phyloP scores from a whole-genome alignment of 768 basidiomycete genomes.

The Mycena galericulata region DNA sequence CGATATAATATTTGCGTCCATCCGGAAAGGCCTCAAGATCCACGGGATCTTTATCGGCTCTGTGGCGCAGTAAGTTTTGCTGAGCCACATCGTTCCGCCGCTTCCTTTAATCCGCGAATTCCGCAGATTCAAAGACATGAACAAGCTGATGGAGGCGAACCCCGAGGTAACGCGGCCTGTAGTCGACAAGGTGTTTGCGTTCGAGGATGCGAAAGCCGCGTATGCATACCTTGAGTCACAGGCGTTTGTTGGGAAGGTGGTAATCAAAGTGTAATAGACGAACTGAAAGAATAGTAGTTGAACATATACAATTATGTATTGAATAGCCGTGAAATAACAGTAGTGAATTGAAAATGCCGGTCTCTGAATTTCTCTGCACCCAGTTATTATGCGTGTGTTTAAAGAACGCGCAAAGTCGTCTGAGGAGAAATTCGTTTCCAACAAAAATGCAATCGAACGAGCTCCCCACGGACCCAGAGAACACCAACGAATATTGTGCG shows the following conservation, averaged over 20 bases:
- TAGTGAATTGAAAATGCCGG: too few species aligned
- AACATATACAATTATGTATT: too few species aligned
- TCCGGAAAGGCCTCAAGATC: slow-evolving; percentile 55
- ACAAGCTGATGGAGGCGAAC: slow-evolving; percentile 50
- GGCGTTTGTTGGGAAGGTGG: slow-evolving; percentile 63
- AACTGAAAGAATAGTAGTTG: too few species aligned
- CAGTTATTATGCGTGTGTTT: too few species aligned
- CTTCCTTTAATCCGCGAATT: not conserved
- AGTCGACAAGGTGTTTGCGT: slow-evolving; percentile 64
- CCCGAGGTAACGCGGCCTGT: slow-evolving; percentile 53
- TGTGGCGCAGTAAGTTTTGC: slow-evolving; percentile 63
- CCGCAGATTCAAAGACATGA: slow-evolving; percentile 59
- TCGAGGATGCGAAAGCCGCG: slow-evolving; percentile 57
- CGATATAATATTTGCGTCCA: slow-evolving; percentile 46
- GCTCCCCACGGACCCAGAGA: too few species aligned
- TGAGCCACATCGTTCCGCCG: too few species aligned
- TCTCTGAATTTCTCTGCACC: too few species aligned
- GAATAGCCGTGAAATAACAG: too few species aligned
- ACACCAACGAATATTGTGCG: too few species aligned
- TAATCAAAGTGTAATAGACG: slow-evolving; percentile 6
- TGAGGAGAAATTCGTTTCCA: too few species aligned
- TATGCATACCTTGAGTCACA: slow-evolving; percentile 59
- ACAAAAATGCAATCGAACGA: too few species aligned
- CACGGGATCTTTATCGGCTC: slow-evolving; percentile 70
- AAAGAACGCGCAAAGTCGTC: too few species aligned